These are phyloP conservation scores for Cyclotella kingstonii DNA, from an alignment of 108 stramenopile species.

Conservation along the genomic window DNA sequence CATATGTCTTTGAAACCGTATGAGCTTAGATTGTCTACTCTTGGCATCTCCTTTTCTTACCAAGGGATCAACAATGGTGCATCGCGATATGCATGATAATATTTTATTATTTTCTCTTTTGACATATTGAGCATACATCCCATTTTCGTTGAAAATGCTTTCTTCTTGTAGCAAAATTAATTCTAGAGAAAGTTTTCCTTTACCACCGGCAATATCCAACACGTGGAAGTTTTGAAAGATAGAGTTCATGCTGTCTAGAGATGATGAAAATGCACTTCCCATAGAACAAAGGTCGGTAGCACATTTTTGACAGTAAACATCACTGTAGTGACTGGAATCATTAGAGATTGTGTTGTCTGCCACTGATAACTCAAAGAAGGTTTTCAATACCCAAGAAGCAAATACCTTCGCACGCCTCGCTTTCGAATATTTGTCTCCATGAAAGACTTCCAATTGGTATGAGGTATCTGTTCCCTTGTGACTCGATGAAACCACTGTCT, in stretches of 20 bases:
- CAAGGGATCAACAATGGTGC: constrained; percentile 64
- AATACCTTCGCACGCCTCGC: constrained; percentile 56
- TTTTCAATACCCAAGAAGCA: constrained; percentile 60
- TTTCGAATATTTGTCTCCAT: constrained; percentile 58
- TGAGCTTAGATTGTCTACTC: constrained; percentile 8
- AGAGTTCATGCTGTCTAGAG: not conserved
- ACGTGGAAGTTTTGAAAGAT: constrained; percentile 12
- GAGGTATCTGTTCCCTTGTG: not conserved
- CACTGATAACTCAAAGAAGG: constrained; percentile 9
- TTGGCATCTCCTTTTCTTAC: constrained; percentile 52
- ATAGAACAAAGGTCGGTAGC: not conserved
- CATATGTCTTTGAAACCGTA: constrained; percentile 15
- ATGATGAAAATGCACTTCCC: not conserved
- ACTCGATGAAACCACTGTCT: constrained; percentile 7
- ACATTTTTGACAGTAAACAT: not conserved
- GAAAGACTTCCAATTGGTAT: constrained; percentile 9
- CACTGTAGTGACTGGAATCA: too few relatives aligned
- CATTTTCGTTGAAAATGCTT: not conserved
- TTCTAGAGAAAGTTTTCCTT: constrained; percentile 66
- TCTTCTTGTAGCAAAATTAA: constrained; percentile 46
- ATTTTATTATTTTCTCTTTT: not conserved
- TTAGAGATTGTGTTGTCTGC: not conserved
- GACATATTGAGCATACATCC: too few relatives aligned
- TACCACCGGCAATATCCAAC: constrained; percentile 74
- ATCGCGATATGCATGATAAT: constrained; percentile 14